phyloP scores from a whole-genome alignment of 768 basidiomycete species.

The Lactarius sanguifluus region DNA sequence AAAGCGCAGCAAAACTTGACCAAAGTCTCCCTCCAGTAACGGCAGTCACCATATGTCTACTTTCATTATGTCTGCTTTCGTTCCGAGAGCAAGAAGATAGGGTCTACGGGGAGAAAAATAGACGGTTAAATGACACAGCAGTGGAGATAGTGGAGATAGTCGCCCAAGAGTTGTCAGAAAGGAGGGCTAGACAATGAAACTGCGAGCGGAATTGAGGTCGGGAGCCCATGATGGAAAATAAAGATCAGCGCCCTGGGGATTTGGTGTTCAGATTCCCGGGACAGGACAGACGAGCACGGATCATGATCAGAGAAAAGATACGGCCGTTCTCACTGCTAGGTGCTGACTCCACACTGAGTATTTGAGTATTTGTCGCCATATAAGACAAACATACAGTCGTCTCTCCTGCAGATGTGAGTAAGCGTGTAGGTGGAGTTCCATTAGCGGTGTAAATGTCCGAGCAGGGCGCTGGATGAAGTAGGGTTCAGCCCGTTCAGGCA shows the following conservation, averaged over 20 bases:
- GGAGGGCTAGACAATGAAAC: conserved; percentile 5
- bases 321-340: conserved; percentile 10
- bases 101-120: not conserved
- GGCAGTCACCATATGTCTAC: not conserved
- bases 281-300: not conserved
- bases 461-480: not conserved
- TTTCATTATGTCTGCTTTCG: not conserved
- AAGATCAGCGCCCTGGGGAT: conserved; percentile 9
- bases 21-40: not conserved
- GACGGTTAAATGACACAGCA: not conserved
- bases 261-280: conserved; percentile 8
- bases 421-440: not conserved
- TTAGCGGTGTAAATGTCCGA: not conserved
- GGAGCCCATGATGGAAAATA: not conserved
- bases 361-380: conserved; percentile 4
- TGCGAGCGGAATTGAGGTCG: conserved; percentile 3
- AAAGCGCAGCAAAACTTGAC: not conserved
- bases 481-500: too few species aligned
- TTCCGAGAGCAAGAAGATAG: not conserved
- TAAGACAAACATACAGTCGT: conserved; percentile 15
- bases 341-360: not conserved
- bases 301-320: conserved; percentile 1
- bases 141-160: conserved; percentile 4
- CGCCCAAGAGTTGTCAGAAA: not conserved
- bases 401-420: not conserved